These are phyloP conservation scores for Aureoboletus auriporus DNA, from an alignment of 768 basidiomycete species.

Conservation along the genomic window DNA sequence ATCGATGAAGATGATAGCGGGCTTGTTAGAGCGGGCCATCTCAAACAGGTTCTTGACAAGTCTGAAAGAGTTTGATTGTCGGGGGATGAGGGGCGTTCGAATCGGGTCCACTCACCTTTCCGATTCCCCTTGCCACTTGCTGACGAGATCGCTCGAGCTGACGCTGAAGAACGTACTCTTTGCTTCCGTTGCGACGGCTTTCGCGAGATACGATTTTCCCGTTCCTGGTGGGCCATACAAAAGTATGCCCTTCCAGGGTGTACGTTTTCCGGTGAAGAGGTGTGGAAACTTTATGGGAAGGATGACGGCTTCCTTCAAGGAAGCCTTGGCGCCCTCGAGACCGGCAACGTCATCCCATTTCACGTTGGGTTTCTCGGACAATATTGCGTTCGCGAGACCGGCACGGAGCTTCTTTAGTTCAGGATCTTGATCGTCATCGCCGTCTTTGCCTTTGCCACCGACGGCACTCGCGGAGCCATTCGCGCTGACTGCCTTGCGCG, in stretches of 20 bases:
- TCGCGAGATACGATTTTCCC: conserved; percentile 94
- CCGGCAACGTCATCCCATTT: conserved; percentile 99
- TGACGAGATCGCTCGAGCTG: conserved; percentile 91
- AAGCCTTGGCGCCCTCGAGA: conserved; percentile 90
- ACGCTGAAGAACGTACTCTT: conserved; percentile 99
- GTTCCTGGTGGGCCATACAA: conserved; percentile 98
- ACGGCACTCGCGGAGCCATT: conserved; percentile 42
- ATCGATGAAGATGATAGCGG: conserved; percentile 98
- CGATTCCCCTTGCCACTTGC: conserved; percentile 99
- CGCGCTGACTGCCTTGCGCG: conserved; percentile 45
- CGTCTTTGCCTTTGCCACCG: conserved; percentile 47
- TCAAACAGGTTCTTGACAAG: conserved; percentile 95
- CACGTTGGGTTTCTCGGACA: conserved; percentile 92
- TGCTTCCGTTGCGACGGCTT: conserved; percentile 98
- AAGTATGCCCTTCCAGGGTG: conserved; percentile 94
- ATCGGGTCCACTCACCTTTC: conserved; percentile 62
- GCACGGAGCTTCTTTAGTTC: conserved; percentile 97
- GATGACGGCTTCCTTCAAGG: conserved; percentile 97
- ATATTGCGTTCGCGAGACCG: conserved; percentile 80
- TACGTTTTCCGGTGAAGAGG: conserved; percentile 96
- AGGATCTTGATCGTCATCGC: conserved; percentile 74
- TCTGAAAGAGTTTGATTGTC: conserved; percentile 36
- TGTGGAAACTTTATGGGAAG: conserved; percentile 99
- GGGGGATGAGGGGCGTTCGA: not conserved
- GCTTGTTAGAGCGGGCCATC: conserved; percentile 94